Base-by-base conservation (phyloP, 2,329 filamentous ascomycete genomes). In the Lachnellula willkommii region DNA sequence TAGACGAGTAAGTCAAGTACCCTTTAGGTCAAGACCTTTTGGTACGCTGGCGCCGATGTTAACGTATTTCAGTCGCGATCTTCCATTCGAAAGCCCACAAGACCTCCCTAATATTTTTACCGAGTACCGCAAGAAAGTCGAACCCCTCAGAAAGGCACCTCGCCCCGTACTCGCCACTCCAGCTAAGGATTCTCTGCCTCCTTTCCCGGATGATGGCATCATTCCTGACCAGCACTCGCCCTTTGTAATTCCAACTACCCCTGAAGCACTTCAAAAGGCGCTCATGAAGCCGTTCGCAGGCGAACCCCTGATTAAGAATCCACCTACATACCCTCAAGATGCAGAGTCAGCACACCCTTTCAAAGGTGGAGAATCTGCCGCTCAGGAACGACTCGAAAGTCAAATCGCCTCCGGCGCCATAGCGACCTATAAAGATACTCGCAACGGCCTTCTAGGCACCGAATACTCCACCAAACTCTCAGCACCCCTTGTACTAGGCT, bases 401-500 rank as follows among this genome's bases (percentile, higher is more conserved):
- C 74, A 90, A 4, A 75, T 90, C 50, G 75, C 74, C 8, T 80
- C 78, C 1, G 85, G 85, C 1, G 73, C 78, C 6, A 82, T 87
- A 71, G 79, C 75, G 0, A 71, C 72, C 1, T 93, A 92, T 69
- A 87, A 89, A 65, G 77, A 81, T 17, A 88, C 85, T 0, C 79
- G 88, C 2, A 90, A 92, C 57, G 86, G 85, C 0, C 75, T 91
- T 1, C 69, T 91, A 0, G 88, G 88, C 1, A 67, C 75, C 1
- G 85, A 90, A 61, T 90, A 85, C 66, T 88, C 84, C 64, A 90
- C 88, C 3, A 92, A 91, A 58, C 74, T 93, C 0, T 90, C 88
- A 0, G 85, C 82, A 0, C 93, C 83, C 68, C 76, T 93, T 0
- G 80, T 88, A 0, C 78, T 89, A 12, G 89, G 89, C 3, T 87